A percentile compares a stretch with the other conserved stretches of the same genome.
These are phyloP conservation scores for Thuidium tamariscinum DNA, from an alignment of 225 moss, liverwort and hornwort species.

Conservation along the genomic window DNA sequence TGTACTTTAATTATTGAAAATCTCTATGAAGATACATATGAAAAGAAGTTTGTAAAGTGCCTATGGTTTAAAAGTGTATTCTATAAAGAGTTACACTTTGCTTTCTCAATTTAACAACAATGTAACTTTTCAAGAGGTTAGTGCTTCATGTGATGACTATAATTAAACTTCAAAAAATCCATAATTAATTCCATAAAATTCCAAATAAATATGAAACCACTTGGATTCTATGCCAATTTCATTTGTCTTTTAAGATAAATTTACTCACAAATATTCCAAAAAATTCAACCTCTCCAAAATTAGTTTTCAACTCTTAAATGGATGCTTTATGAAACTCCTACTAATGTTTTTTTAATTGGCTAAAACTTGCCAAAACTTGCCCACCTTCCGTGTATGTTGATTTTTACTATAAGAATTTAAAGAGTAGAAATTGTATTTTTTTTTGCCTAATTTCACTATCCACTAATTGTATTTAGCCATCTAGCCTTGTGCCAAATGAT, in stretches of 20 bases:
- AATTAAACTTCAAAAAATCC: background rate
- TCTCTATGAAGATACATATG: background rate
- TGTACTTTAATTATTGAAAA: background rate
- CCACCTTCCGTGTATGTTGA: too few species aligned
- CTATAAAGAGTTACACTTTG: rapidly evolving
- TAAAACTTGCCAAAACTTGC: too few species aligned
- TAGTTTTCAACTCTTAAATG: background rate
- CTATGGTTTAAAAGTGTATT: rapidly evolving
- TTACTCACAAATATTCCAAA: background rate
- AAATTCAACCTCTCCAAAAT: background rate
- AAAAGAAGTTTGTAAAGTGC: background rate
- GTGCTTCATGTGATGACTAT: rapidly evolving
- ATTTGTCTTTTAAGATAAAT: background rate
- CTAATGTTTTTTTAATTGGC: too few species aligned
- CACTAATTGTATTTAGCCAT: too few species aligned
- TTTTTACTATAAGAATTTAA: too few species aligned
- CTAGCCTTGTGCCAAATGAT: too few species aligned
- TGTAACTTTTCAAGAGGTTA: background rate
- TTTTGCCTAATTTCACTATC: too few species aligned
- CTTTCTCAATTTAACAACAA: background rate
- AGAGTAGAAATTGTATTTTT: too few species aligned
- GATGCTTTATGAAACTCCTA: background rate
- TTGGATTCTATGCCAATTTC: background rate
- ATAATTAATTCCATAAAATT: background rate
- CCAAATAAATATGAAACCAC: background rate